phyloP scores from a whole-genome alignment of 73 alveolate species.

The Tetrahymena elliotti region DNA sequence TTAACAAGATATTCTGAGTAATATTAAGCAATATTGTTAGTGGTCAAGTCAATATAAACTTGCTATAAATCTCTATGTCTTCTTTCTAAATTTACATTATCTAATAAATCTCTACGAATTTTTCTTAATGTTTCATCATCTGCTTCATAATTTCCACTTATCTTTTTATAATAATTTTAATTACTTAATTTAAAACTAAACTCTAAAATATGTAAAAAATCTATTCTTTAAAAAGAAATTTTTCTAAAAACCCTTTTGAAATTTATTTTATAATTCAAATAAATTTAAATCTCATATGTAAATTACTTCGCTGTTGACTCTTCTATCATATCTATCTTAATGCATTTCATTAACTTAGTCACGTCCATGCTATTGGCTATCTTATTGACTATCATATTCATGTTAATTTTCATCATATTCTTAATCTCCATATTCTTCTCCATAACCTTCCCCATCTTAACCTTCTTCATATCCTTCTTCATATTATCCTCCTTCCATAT shows the following conservation, averaged over 20 bases:
- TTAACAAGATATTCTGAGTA: conserved; percentile 18
- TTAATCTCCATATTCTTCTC: conserved; percentile 1
- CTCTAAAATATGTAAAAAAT: no score
- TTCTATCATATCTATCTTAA: not conserved
- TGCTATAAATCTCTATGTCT: not conserved
- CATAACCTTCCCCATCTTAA: not conserved
- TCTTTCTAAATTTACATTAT: conserved; percentile 16
- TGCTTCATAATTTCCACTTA: conserved; percentile 15
- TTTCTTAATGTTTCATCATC: conserved; percentile 11
- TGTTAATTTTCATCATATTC: not conserved
- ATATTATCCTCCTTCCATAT: conserved; percentile 19
- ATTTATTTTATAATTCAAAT: not conserved
- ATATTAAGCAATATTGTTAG: conserved; percentile 5
- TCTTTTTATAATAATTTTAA: conserved; percentile 1
- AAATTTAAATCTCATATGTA: not conserved
- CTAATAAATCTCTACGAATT: conserved; percentile 25
- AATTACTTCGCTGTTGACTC: not conserved
- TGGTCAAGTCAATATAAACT: conserved; percentile 18
- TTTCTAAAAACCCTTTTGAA: not conserved
- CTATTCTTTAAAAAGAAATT: no score
- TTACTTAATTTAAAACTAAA: not conserved
- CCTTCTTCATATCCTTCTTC: conserved; percentile 35
- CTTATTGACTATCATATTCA: conserved; percentile 22
- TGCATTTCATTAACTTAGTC: conserved; percentile 12
- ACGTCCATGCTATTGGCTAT: not conserved